These are phyloP conservation scores for Cryptococcus neoformans DNA, from an alignment of 1,284 basidiomycete species.

Conservation along the genomic window DNA sequence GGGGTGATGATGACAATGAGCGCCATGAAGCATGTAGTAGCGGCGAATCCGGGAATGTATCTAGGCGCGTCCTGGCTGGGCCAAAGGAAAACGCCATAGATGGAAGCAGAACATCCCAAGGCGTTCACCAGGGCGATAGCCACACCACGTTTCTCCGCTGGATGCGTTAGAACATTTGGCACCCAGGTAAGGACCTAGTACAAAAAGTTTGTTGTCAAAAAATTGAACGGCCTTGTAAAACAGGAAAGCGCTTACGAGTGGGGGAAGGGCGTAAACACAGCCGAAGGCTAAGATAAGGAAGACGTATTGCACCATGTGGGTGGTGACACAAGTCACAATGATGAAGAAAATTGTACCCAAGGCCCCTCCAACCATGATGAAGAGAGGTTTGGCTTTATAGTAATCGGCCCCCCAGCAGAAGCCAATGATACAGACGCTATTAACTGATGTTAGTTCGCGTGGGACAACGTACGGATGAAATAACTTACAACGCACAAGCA, in stretches of 20 bases:
- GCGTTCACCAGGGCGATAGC: constrained; percentile 49
- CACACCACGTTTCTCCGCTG: constrained; percentile 50
- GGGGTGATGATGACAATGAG: constrained; percentile 44
- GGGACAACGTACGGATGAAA: background rate
- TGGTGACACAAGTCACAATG: constrained; percentile 43
- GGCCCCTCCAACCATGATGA: constrained; percentile 38
- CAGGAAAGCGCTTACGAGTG: constrained; percentile 6
- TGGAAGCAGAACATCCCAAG: constrained; percentile 45
- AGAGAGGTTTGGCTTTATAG: constrained; percentile 47
- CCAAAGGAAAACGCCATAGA: constrained; percentile 55
- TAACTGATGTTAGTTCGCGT: background rate
- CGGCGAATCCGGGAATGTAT: constrained; percentile 51
- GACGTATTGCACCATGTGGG: constrained; percentile 50
- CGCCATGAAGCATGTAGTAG: constrained; percentile 46
- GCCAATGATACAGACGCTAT: constrained; percentile 42
- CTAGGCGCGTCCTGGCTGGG: constrained; percentile 48
- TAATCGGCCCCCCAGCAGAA: constrained; percentile 51
- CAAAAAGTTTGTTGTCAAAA: too few species aligned
- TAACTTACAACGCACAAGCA: constrained; percentile 33
- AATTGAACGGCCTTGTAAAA: too few species aligned
- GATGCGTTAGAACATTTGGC: constrained; percentile 43
- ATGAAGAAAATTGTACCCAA: constrained; percentile 49
- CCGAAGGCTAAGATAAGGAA: constrained; percentile 54
- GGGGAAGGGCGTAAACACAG: constrained; percentile 51
- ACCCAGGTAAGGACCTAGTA: constrained; percentile 44